These are phyloP conservation scores for Gentiana macrophylla DNA, from an alignment of 257 asterid genomes.

Conservation along the genomic window DNA sequence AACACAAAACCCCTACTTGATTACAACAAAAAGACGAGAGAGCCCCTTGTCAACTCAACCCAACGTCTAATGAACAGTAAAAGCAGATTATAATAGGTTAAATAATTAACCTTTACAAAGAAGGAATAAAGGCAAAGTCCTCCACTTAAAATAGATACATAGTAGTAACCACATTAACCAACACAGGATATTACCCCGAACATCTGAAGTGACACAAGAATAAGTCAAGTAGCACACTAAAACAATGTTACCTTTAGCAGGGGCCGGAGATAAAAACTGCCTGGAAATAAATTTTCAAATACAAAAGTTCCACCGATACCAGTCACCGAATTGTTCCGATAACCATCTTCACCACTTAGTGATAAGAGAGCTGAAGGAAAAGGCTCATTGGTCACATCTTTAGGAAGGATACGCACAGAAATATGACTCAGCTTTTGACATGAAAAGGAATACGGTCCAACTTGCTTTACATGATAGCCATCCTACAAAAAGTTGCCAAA, in stretches of 20 bases:
- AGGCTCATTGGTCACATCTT: constrained; percentile 56
- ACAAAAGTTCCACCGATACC: constrained; percentile 69
- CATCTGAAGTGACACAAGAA: no score
- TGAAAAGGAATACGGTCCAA: constrained; percentile 65
- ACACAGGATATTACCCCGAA: no score
- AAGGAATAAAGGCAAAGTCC: no score
- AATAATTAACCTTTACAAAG: no score
- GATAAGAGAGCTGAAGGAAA: constrained; percentile 86
- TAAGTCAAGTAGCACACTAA: no score
- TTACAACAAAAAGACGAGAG: background rate
- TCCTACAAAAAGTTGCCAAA: constrained; percentile 45
- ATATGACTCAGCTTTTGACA: constrained; percentile 89
- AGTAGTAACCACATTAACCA: no score
- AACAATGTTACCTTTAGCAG: constrained; percentile 59
- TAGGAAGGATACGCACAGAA: constrained; percentile 41
- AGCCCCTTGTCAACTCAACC: no score
- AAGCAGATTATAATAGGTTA: no score
- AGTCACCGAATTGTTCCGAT: constrained; percentile 83
- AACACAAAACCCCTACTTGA: constrained; percentile 15
- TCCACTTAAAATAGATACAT: no score
- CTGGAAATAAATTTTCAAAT: constrained; percentile 77
- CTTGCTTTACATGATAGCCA: constrained; percentile 75
- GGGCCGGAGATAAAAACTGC: constrained; percentile 96
- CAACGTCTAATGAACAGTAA: background rate
- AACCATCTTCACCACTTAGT: constrained; percentile 97